Conservation (phyloP, 768 basidiomycete genomes). For the Serendipita vermifera region DNA sequence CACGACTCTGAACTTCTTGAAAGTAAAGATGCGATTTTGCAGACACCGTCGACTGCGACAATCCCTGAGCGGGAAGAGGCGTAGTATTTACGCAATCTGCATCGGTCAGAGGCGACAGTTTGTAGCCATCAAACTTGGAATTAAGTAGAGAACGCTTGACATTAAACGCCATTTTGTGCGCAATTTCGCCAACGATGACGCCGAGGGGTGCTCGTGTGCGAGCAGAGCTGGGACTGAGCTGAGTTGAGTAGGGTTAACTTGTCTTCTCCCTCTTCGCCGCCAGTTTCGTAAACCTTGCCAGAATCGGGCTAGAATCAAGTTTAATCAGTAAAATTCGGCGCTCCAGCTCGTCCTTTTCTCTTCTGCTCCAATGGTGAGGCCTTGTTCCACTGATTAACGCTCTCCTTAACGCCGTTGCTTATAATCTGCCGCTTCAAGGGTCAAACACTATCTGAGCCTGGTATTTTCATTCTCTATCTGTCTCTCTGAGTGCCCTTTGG, state of each 20-base stretch:
- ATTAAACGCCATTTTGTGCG: slow-evolving; percentile 16
- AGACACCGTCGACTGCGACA: slow-evolving; percentile 33
- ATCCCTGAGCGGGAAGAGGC: slow-evolving; percentile 33
- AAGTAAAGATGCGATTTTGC: slow-evolving; percentile 48
- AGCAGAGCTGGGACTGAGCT: background rate
- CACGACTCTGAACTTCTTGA: slow-evolving; percentile 71
- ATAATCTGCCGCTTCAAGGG: slow-evolving; percentile 34
- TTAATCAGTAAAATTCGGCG: too few species aligned
- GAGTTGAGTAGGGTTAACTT: too few species aligned
- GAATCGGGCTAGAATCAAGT: too few species aligned
- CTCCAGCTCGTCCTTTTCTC: too few species aligned
- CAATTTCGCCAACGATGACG: background rate
- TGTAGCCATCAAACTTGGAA: slow-evolving; percentile 78
- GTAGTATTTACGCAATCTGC: slow-evolving; percentile 41
- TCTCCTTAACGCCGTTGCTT: background rate
- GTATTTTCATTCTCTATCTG: slow-evolving; percentile 30
- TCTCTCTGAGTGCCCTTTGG: background rate
- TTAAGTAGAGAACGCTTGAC: slow-evolving; percentile 46
- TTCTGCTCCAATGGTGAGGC: too few species aligned
- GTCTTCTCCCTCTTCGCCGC: too few species aligned
- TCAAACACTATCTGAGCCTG: slow-evolving; percentile 74
- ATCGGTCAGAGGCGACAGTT: slow-evolving; percentile 47
- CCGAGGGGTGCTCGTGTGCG: slow-evolving; percentile 6
- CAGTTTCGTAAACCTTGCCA: too few species aligned
- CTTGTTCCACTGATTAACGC: too few species aligned